Conservation (phyloP, 164 flowering plant species). For the Vitis riparia region DNA sequence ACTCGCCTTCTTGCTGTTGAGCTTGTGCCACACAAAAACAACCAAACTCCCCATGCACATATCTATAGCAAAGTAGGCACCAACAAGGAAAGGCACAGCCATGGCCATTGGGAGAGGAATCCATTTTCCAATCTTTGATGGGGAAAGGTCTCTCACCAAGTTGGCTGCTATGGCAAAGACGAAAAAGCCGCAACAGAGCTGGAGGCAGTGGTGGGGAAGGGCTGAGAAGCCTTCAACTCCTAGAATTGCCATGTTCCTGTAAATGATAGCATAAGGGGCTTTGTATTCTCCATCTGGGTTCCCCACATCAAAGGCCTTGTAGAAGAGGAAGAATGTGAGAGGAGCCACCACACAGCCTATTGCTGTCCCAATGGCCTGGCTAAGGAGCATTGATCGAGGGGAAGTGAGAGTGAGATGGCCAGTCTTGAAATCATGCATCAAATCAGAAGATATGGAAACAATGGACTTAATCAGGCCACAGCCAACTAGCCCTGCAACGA, state of each 20-base stretch:
- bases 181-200: conserved; percentile 81
- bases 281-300: conserved; percentile 76
- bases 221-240: conserved; percentile 94
- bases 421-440: conserved; percentile 94
- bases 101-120: conserved; percentile 94
- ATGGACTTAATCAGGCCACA: conserved; percentile 87
- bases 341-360: conserved; percentile 94
- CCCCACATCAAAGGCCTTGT: conserved; percentile 91
- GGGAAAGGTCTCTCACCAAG: conserved; percentile 54
- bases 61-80: conserved; percentile 84
- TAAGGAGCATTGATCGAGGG: conserved; percentile 77
- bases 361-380: conserved; percentile 85
- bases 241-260: conserved; percentile 88
- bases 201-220: conserved; percentile 77
- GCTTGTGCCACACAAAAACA: conserved; percentile 71
- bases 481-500: conserved; percentile 85
- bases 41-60: conserved; percentile 88
- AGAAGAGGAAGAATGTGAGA: conserved; percentile 78
- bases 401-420: conserved; percentile 88
- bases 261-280: conserved; percentile 87
- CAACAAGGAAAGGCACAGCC: conserved; percentile 94
- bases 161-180: conserved; percentile 62
- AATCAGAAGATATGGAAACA: conserved; percentile 69
- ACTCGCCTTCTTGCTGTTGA: conserved; percentile 53
- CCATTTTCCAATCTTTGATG: conserved; percentile 52